Conservation (phyloP, 768 basidiomycete species). For the Hericium coralloides region DNA sequence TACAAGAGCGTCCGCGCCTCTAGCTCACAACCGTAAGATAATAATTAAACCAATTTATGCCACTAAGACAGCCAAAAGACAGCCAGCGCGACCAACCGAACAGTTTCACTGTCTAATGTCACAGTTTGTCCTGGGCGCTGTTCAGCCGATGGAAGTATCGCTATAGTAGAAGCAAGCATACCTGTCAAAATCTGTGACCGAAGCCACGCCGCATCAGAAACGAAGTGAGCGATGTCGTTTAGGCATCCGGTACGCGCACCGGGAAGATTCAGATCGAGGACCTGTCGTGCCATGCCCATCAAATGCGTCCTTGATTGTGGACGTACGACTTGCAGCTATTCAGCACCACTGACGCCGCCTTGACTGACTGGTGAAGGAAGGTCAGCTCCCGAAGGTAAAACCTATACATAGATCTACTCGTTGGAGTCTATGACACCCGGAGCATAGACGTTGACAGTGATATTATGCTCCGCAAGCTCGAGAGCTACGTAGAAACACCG, state of each 20-base stretch:
- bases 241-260: constrained; percentile 1
- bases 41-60: no score
- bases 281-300: neutral
- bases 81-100: no score
- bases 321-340: constrained; percentile 4
- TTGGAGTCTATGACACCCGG: constrained; percentile 11
- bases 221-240: constrained; percentile 13
- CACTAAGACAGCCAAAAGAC: no score
- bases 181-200: constrained; percentile 14
- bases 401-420: constrained; percentile 4
- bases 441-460: constrained; percentile 19
- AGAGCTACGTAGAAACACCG: constrained; percentile 1
- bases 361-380: neutral
- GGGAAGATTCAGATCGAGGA: neutral
- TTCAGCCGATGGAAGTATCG: no score
- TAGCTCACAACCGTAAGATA: no score
- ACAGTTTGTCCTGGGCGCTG: no score
- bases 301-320: no score
- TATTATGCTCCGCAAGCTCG: constrained; percentile 10
- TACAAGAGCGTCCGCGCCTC: no score
- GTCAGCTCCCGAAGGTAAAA: neutral
- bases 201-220: constrained; percentile 11
- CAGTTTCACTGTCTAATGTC: no score
- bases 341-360: neutral
- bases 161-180: neutral